Base-by-base conservation (phyloP, 2,329 filamentous ascomycete genomes). In the Purpureocillium takamizusanense region DNA sequence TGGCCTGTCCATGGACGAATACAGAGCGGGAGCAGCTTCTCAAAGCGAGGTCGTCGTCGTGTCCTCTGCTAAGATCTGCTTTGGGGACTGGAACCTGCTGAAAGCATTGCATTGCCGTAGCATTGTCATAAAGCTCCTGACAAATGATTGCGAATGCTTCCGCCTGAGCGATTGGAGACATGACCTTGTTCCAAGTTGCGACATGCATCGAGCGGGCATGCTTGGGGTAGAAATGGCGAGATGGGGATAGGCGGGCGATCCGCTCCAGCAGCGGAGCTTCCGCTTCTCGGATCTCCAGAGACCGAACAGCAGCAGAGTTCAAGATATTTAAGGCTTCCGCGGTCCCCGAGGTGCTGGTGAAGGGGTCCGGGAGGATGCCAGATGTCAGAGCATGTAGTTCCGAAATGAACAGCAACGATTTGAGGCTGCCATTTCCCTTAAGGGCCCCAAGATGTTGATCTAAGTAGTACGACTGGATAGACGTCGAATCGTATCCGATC, bases 361-460 rank as follows among this genome's bases (percentile, higher is more conserved):
- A 52, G 0, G 52, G 53, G 45, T 78, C 74, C 0, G 66, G 63
- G 0, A 74, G 49, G 28, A 59, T 69, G 33, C 63, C 59, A 0
- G 72, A 70, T 0, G 74, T 78, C 1, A 74, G 37, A 0, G 68
- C 72, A 46, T 78, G 72, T 1, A 79, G 52, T 27, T 69, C 67
- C 7, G 56, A 57, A 1, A 75, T 54, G 16, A 66, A 61, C 0
- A 81, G 56, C 36, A 69, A 70, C 48, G 70, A 72, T 12, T 65
- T 58, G 1, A 78, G 42, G 12, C 58, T 68, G 0, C 70, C 69
- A 42, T 67, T 72, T 21, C 72, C 70, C 0, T 59, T 42, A 0
- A 82, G 47, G 4, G 65, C 54, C 0, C 73, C 68, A 2, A 81
- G 61, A 4, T 40, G 33, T 11, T 15, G 13, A 39, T 81, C 67